A percentile compares a stretch with the other conserved stretches of the same genome.
phyloP scores from a whole-genome alignment of 2,329 filamentous ascomycete species.

The Herpotrichia juniperi region DNA sequence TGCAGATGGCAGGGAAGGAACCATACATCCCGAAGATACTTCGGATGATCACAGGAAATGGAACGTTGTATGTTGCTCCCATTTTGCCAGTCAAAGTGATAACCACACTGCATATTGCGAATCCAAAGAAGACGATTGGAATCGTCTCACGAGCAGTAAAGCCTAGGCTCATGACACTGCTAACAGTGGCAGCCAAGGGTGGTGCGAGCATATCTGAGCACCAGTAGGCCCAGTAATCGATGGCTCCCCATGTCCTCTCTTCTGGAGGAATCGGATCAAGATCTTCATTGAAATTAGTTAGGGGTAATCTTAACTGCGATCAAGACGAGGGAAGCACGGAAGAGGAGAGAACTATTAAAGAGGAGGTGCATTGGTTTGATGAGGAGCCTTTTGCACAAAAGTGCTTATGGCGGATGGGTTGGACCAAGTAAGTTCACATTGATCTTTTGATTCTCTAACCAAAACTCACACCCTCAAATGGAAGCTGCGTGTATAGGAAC shows the following conservation, averaged over 20 bases:
- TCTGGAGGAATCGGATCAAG: constrained; percentile 49
- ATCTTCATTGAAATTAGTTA: constrained; percentile 24
- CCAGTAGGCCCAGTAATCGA: constrained; percentile 51
- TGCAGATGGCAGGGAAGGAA: constrained; percentile 52
- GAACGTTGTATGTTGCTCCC: constrained; percentile 45
- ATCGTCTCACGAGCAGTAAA: constrained; percentile 57
- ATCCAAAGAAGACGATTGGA: constrained; percentile 56
- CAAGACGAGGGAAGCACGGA: too few species aligned
- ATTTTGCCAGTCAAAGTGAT: constrained; percentile 57
- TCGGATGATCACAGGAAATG: constrained; percentile 51
- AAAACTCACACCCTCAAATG: too few species aligned
- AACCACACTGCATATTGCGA: constrained; percentile 54
- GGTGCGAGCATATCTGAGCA: constrained; percentile 55
- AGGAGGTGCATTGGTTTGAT: too few species aligned
- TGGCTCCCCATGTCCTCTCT: constrained; percentile 53
- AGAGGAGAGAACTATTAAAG: too few species aligned
- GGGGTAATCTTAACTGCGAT: background rate
- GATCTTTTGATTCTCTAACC: too few species aligned
- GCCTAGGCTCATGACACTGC: constrained; percentile 50
- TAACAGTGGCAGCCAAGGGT: constrained; percentile 48
- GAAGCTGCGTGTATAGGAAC: too few species aligned
- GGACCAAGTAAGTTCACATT: too few species aligned
- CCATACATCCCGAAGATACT: constrained; percentile 54
- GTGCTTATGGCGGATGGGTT: too few species aligned
- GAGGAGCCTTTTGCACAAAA: too few species aligned